These are phyloP conservation scores for Moringa oleifera DNA, from an alignment of 345 rosid species.

Conservation along the genomic window DNA sequence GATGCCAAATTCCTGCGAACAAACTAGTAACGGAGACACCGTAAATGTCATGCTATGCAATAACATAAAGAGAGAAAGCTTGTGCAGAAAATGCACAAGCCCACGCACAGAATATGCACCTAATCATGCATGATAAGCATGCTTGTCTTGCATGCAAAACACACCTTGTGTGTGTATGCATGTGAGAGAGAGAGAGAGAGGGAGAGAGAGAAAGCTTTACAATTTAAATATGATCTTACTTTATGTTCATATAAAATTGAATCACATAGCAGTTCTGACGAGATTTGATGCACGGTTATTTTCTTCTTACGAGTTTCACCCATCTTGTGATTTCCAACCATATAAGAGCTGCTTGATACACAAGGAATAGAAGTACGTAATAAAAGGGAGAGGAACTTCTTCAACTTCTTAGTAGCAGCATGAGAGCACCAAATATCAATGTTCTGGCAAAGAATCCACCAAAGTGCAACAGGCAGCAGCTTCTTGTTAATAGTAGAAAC, in stretches of 20 bases:
- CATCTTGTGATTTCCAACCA: conserved; percentile 20
- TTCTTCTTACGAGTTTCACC: conserved; percentile 30
- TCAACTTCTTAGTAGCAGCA: conserved; percentile 52
- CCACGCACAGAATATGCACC: not conserved
- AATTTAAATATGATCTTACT: conserved; percentile 35
- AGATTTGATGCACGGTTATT: conserved; percentile 43
- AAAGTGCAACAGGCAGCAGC: conserved; percentile 60
- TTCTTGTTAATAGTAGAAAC: conserved; percentile 48
- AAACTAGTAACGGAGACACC: conserved; percentile 50
- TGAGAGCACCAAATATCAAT: conserved; percentile 73
- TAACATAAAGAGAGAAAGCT: not conserved
- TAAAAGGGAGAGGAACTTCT: conserved; percentile 56
- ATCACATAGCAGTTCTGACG: conserved; percentile 56
- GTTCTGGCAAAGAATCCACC: conserved; percentile 72
- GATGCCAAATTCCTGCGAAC: conserved; percentile 80
- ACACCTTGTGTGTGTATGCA: not conserved
- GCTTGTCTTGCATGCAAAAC: not conserved
- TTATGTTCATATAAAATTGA: conserved; percentile 61
- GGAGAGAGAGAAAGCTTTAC: conserved; percentile 1
- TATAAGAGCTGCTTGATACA: conserved; percentile 22
- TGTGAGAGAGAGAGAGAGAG: not conserved
- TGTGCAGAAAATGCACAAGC: not conserved
- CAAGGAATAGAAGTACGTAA: conserved; percentile 43
- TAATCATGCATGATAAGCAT: not conserved
- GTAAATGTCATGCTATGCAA: conserved; percentile 17